A percentile compares a stretch with the other conserved stretches of the same genome.
Conservation (phyloP, 768 basidiomycete species). For the Boletus vermiculosoides region DNA sequence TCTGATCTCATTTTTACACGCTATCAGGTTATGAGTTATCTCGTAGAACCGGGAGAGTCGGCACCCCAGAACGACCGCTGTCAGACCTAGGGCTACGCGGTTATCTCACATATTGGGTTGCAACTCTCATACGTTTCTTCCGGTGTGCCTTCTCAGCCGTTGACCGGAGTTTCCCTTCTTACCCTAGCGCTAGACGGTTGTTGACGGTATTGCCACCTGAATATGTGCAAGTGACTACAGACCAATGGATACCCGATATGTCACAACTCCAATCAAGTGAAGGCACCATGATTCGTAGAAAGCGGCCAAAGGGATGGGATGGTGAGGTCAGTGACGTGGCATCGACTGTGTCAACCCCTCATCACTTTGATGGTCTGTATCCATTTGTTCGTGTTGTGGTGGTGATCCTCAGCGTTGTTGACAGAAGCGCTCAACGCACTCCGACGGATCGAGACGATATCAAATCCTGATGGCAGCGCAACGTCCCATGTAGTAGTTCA, state of each 20-base stretch:
- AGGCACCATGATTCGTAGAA: conserved; percentile 37
- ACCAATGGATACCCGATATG: conserved; percentile 44
- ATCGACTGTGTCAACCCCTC: conserved; percentile 33
- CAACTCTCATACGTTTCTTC: conserved; percentile 81
- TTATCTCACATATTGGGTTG: conserved; percentile 87
- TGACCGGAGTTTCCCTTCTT: background rate
- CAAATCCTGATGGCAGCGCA: conserved; percentile 65
- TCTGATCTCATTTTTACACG: background rate
- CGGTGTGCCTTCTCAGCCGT: conserved; percentile 41
- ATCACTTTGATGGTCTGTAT: conserved; percentile 41
- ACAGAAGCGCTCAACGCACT: conserved; percentile 55
- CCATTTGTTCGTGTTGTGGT: background rate
- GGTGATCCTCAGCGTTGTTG: background rate
- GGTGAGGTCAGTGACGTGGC: conserved; percentile 55
- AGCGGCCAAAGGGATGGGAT: conserved; percentile 68
- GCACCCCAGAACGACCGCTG: conserved; percentile 92
- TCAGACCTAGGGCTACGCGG: conserved; percentile 90
- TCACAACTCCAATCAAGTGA: conserved; percentile 34
- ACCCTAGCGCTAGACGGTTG: conserved; percentile 42
- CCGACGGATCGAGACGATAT: conserved; percentile 56
- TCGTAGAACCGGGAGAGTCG: conserved; percentile 70
- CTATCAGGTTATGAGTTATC: conserved; percentile 87
- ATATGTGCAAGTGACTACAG: conserved; percentile 42
- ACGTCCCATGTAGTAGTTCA: conserved; percentile 63
- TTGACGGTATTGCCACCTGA: conserved; percentile 62